These are phyloP conservation scores for Eucalyptus cloeziana DNA, from an alignment of 345 rosid genomes.

Conservation along the genomic window DNA sequence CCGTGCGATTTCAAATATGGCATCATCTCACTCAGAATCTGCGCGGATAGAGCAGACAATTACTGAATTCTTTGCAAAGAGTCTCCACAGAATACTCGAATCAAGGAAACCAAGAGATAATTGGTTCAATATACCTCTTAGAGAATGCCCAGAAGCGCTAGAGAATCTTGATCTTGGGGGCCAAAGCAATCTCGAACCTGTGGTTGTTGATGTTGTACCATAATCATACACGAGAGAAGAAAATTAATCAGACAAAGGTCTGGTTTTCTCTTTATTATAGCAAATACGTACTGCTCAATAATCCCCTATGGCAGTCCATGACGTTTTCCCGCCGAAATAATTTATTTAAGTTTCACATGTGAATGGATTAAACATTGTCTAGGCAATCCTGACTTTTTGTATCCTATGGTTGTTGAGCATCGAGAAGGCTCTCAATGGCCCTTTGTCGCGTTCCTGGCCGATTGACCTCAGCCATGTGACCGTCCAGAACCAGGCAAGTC, in stretches of 20 bases:
- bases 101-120: neutral
- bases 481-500: neutral
- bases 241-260: conserved; percentile 13
- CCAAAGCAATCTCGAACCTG: neutral
- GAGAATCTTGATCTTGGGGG: neutral
- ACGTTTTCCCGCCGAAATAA: neutral
- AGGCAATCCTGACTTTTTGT: neutral
- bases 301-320: neutral
- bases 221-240: conserved; percentile 35
- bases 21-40: conserved; percentile 37
- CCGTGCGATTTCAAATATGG: neutral
- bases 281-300: neutral
- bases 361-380: neutral
- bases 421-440: neutral
- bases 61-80: neutral
- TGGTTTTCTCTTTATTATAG: neutral
- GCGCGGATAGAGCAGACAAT: neutral
- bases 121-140: neutral
- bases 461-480: neutral
- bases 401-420: neutral
- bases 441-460: neutral
- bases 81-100: neutral
- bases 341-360: neutral
- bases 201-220: neutral
- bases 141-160: neutral